phyloP scores from a whole-genome alignment of 176 grass and related monocot species.

The Echinochloa phyllopogon region DNA sequence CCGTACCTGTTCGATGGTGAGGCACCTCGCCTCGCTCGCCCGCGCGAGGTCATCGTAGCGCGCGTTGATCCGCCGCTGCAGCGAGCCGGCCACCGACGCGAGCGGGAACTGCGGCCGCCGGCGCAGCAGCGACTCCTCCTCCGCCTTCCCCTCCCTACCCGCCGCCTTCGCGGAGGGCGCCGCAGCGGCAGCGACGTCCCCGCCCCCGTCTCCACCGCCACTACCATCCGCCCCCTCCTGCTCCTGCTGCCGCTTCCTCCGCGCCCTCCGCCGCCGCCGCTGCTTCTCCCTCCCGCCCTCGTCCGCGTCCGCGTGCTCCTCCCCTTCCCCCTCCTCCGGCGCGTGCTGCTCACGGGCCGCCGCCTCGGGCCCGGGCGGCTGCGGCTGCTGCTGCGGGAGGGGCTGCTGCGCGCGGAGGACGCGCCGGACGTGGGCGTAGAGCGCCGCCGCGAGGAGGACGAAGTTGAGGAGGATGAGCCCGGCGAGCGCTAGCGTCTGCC shows the following conservation, averaged over 20 bases:
- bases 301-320: neutral
- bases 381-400: neutral
- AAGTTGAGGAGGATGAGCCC: constrained; percentile 25
- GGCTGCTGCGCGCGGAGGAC: neutral
- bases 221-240: neutral
- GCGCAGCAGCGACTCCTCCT: constrained; percentile 22
- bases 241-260: constrained; percentile 48
- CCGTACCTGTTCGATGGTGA: constrained; percentile 74
- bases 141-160: constrained; percentile 8
- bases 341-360: neutral
- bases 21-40: constrained; percentile 61
- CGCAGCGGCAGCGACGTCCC: neutral
- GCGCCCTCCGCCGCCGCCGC: constrained; percentile 52
- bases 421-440: constrained; percentile 2
- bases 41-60: constrained; percentile 83
- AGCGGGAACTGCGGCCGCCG: constrained; percentile 66
- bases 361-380: neutral
- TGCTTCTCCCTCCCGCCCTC: constrained; percentile 10
- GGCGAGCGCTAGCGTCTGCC: constrained; percentile 29
- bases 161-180: neutral
- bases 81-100: constrained; percentile 61
- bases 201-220: neutral
- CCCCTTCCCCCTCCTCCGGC: neutral
- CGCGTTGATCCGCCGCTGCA: constrained; percentile 75
- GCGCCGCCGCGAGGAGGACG: neutral